phyloP scores from a whole-genome alignment of 495 filamentous ascomycete genomes.

The Copromyces sp. region DNA sequence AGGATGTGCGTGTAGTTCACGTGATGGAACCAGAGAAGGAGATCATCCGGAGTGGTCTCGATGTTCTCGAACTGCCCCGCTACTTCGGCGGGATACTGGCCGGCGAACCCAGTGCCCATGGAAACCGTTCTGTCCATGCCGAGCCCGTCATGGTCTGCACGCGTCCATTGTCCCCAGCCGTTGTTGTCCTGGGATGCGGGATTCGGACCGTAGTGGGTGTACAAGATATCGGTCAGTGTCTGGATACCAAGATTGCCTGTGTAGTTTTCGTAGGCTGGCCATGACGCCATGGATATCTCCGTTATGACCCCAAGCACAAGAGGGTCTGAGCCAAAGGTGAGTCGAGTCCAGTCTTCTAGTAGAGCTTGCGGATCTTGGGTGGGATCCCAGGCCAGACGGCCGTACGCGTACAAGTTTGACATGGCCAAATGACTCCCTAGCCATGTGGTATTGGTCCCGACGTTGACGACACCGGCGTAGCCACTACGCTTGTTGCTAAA shows the following conservation, averaged over 20 bases:
- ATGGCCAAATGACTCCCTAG: slow-evolving; percentile 57
- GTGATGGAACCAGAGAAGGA: slow-evolving; percentile 70
- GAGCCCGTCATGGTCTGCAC: slow-evolving; percentile 46
- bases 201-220: slow-evolving; percentile 57
- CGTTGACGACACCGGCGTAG: slow-evolving; percentile 59
- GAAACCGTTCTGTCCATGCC: slow-evolving; percentile 63
- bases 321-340: slow-evolving; percentile 50
- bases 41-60: slow-evolving; percentile 56
- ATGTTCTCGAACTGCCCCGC: slow-evolving; percentile 47
- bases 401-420: slow-evolving; percentile 66
- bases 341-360: slow-evolving; percentile 53
- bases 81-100: slow-evolving; percentile 56
- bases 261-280: slow-evolving; percentile 63
- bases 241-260: slow-evolving; percentile 62
- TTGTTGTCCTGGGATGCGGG: slow-evolving; percentile 58
- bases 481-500: slow-evolving; percentile 51
- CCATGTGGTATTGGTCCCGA: slow-evolving; percentile 58
- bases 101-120: slow-evolving; percentile 55
- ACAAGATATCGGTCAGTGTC: slow-evolving; percentile 57
- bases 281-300: slow-evolving; percentile 56
- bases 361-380: slow-evolving; percentile 33
- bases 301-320: slow-evolving; percentile 48
- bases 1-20: slow-evolving; percentile 57
- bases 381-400: slow-evolving; percentile 55
- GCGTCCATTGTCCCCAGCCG: slow-evolving; percentile 65